Base-by-base conservation (phyloP, 2,329 filamentous ascomycete genomes). In the Knufia fluminis region DNA sequence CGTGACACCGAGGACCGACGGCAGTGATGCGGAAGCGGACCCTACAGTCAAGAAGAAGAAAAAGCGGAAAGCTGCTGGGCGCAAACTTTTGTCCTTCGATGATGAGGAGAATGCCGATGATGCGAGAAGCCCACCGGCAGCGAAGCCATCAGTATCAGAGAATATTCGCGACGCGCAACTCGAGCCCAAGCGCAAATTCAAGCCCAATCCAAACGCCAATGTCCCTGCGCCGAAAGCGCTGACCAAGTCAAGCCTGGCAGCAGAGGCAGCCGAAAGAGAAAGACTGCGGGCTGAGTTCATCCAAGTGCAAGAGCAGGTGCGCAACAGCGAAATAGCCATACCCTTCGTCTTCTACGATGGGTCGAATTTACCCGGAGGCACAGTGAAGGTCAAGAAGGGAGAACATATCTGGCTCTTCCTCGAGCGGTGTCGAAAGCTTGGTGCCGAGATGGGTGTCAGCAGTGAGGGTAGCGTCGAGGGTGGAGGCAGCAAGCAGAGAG, bases 281-380 rank as follows among this genome's bases (percentile, higher is more conserved):
- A 68, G 77, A 12, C 70, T 91, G 44, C 77, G 86, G 8, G 85
- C 83, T 54, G 83, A 97, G 62, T 98, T 95, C 60, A 65, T 94
- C 40, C 73, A 73, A 8, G 77, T 91, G 51, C 92, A 96, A 64
- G 87, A 94, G 54, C 80, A 82, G 0, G 85, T 97, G 57, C 95
- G 94, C 69, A 80, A 80, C 17, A 90, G 89, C 7, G 90, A 96
- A 62, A 86, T 98, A 48, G 76, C 85, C 14, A 83, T 98, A 26
- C 92, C 92, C 0, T 98, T 97, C 66, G 87, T 97, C 2, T 97
- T 97, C 64, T 97, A 96, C 69, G 91, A 97, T 59, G 92, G 92
- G 14, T 87, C 87, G 19, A 91, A 94, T 64, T 85, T 86, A 9
- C 86, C 90, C 0, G 88, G 89, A 14, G 90, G 91, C 1, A 78